A percentile compares a stretch with the other conserved stretches of the same genome.
Evolutionary conservation across 192 early-diverging fungal genomes (phyloP).

Genomic region (Backusella psychrophila): DNA sequence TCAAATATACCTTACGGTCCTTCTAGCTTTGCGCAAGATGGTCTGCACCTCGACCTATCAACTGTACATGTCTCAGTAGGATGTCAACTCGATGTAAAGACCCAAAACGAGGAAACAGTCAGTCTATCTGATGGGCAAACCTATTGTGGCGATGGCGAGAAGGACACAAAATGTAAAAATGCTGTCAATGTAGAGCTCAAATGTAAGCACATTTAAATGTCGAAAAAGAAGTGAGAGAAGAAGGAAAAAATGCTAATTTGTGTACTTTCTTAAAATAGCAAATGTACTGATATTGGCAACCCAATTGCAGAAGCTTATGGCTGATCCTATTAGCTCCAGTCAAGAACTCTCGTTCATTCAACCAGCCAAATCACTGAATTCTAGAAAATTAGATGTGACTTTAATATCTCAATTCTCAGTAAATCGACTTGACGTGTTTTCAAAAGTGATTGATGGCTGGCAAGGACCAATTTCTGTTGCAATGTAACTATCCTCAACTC

Average conservation of each 20-base stretch:
- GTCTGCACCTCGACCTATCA: slow-evolving; percentile 22
- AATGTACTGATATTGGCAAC: not conserved
- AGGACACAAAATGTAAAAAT: slow-evolving; percentile 3
- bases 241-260: not conserved
- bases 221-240: not conserved
- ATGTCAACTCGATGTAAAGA: slow-evolving; percentile 5
- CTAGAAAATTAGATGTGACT: slow-evolving; percentile 29
- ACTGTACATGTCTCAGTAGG: slow-evolving; percentile 16
- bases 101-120: slow-evolving; percentile 3
- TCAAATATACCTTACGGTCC: slow-evolving; percentile 1
- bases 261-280: not conserved
- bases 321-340: not conserved
- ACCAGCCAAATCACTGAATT: not conserved
- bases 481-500: slow-evolving; percentile 30
- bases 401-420: slow-evolving; percentile 53
- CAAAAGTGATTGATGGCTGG: slow-evolving; percentile 41
- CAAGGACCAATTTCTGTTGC: slow-evolving; percentile 45
- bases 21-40: slow-evolving; percentile 10
- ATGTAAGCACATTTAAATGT: slow-evolving; percentile 6
- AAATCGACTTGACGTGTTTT: slow-evolving; percentile 47
- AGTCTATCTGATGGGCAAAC: not conserved
- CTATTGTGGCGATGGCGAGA: not conserved
- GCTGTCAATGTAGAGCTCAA: not conserved
- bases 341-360: not conserved
- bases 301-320: not conserved